A percentile compares a stretch with the other conserved stretches of the same genome.
Evolutionary conservation across 441 rosid species (phyloP).

Genomic region (Aleurites moluccanus): DNA sequence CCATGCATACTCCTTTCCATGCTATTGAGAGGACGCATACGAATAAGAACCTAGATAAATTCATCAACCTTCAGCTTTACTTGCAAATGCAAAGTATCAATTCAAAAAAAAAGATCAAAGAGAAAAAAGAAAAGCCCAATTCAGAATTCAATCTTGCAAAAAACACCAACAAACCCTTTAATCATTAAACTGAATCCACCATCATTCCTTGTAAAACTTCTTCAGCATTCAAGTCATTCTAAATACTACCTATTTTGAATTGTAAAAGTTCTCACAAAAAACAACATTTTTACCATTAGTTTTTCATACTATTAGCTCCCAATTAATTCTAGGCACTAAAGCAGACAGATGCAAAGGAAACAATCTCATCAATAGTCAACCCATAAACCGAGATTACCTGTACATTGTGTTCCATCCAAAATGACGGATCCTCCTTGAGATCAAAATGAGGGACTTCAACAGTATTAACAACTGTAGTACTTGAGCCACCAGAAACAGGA

Average conservation of each 20-base stretch:
- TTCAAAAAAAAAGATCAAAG: neutral
- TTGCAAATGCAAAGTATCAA: neutral
- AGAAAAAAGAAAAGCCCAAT: neutral
- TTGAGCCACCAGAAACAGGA: constrained; percentile 53
- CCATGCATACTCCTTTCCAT: constrained; percentile 77
- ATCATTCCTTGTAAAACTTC: neutral
- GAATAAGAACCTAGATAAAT: constrained; percentile 70
- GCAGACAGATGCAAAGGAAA: neutral
- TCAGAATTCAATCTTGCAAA: neutral
- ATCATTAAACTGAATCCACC: neutral
- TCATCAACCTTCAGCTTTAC: constrained; percentile 4
- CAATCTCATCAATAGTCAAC: neutral
- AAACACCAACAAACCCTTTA: neutral
- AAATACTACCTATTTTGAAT: neutral
- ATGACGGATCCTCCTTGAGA: constrained; percentile 91
- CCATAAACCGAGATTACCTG: constrained; percentile 56
- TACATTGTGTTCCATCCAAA: constrained; percentile 99
- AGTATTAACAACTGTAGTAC: constrained; percentile 52
- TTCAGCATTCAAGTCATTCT: neutral
- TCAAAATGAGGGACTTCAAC: constrained; percentile 96
- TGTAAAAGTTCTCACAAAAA: constrained; percentile 1
- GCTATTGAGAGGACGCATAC: constrained; percentile 88
- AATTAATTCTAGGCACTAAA: neutral
- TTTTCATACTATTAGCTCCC: neutral
- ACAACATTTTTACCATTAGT: neutral